Conservation (phyloP, 2,329 filamentous ascomycete genomes). For the Colletotrichum falcatum region DNA sequence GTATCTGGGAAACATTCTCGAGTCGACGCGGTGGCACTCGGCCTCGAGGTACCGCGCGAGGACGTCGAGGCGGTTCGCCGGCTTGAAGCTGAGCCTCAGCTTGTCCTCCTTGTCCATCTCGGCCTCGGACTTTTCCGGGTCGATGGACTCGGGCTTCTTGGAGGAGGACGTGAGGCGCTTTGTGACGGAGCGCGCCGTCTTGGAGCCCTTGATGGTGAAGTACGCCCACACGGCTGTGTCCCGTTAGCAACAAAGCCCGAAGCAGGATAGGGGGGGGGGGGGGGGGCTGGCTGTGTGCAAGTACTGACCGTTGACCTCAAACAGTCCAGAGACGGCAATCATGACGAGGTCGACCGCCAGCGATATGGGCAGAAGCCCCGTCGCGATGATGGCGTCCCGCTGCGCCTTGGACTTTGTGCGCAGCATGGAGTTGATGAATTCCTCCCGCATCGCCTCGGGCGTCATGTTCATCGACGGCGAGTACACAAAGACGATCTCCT, state of each 20-base stretch:
- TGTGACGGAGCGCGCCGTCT: slow-evolving; percentile 36
- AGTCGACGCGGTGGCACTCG: slow-evolving; percentile 36
- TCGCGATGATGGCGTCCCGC: slow-evolving; percentile 37
- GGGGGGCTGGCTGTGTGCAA: background rate
- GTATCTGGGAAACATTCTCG: slow-evolving; percentile 29
- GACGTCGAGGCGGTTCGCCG: slow-evolving; percentile 28
- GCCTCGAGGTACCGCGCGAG: slow-evolving; percentile 29
- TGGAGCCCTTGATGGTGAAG: slow-evolving; percentile 39
- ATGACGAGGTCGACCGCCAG: slow-evolving; percentile 30
- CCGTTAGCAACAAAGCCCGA: background rate
- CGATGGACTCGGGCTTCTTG: slow-evolving; percentile 34
- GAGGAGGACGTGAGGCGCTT: slow-evolving; percentile 34
- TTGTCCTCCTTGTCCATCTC: slow-evolving; percentile 39
- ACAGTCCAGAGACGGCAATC: slow-evolving; percentile 32
- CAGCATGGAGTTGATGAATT: slow-evolving; percentile 38
- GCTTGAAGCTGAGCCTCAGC: slow-evolving; percentile 30
- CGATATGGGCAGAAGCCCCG: slow-evolving; percentile 31
- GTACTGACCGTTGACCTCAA: slow-evolving; percentile 37
- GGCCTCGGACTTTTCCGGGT: slow-evolving; percentile 26
- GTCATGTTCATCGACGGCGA: slow-evolving; percentile 39
- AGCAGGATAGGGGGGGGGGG: too few relatives aligned
- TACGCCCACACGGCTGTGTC: slow-evolving; percentile 28
- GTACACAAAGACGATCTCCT: slow-evolving; percentile 38
- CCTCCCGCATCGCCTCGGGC: slow-evolving; percentile 33
- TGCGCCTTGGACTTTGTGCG: slow-evolving; percentile 39